These are phyloP conservation scores for Pisolithus tinctorius DNA, from an alignment of 768 basidiomycete species.

Conservation along the genomic window DNA sequence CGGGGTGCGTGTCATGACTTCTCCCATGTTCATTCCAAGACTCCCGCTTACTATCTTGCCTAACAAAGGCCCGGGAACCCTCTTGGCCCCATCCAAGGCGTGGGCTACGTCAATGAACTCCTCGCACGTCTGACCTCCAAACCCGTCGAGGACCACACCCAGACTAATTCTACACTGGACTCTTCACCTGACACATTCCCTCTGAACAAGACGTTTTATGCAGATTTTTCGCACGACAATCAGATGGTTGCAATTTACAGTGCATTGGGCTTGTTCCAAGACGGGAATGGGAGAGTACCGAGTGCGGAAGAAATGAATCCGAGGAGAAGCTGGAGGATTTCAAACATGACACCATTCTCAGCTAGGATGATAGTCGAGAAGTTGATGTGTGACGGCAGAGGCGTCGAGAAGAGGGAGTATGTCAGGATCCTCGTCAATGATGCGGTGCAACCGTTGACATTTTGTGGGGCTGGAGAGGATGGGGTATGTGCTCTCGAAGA, in stretches of 20 bases:
- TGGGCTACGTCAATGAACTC: conserved; percentile 88
- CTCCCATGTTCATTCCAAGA: not conserved
- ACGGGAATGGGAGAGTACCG: conserved; percentile 13
- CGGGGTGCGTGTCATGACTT: conserved; percentile 42
- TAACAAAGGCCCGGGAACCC: conserved; percentile 53
- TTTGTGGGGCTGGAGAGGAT: conserved; percentile 47
- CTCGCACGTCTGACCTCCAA: conserved; percentile 65
- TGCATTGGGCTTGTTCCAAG: conserved; percentile 51
- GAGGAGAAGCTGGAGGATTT: conserved; percentile 44
- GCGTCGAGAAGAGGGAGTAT: conserved; percentile 31
- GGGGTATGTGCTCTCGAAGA: conserved; percentile 58
- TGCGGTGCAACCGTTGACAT: conserved; percentile 52
- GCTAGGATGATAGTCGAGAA: conserved; percentile 70
- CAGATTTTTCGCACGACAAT: conserved; percentile 86
- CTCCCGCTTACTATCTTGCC: not conserved
- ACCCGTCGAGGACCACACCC: conserved; percentile 60
- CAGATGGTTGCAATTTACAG: conserved; percentile 73
- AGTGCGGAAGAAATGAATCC: conserved; percentile 14
- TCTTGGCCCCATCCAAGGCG: conserved; percentile 72
- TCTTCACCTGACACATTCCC: conserved; percentile 65
- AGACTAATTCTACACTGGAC: conserved; percentile 70
- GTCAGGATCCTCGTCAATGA: conserved; percentile 80
- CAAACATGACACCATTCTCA: conserved; percentile 66
- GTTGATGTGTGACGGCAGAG: conserved; percentile 36
- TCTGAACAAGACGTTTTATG: conserved; percentile 54